phyloP scores from a whole-genome alignment of 768 basidiomycete genomes.

The Boletus speciosus region DNA sequence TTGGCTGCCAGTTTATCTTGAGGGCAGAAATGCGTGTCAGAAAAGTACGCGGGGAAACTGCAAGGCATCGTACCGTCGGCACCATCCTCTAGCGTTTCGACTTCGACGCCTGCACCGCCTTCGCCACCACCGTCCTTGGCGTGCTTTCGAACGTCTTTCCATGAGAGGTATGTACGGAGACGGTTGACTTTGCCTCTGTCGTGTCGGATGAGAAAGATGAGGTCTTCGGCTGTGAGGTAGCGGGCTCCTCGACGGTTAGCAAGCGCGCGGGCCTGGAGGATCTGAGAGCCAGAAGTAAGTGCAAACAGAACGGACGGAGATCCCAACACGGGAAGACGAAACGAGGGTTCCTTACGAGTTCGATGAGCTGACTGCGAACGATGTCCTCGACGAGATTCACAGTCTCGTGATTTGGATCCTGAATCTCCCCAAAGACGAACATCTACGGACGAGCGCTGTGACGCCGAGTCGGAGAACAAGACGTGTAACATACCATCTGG shows the following conservation, averaged over 20 bases:
- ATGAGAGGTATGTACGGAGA: slow-evolving; percentile 87
- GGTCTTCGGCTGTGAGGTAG: slow-evolving; percentile 87
- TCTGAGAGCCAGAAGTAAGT: slow-evolving; percentile 40
- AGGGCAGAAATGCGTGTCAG: background rate
- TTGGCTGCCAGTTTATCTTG: slow-evolving; percentile 77
- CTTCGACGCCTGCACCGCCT: slow-evolving; percentile 75
- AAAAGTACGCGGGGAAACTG: background rate
- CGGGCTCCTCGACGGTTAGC: slow-evolving; percentile 82
- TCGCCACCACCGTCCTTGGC: slow-evolving; percentile 88
- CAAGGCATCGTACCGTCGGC: slow-evolving; percentile 53
- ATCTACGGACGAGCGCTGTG: slow-evolving; percentile 47
- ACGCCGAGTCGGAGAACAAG: background rate
- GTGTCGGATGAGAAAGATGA: slow-evolving; percentile 93
- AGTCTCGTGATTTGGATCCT: slow-evolving; percentile 83
- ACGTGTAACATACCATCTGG: slow-evolving; percentile 66
- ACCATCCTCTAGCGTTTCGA: slow-evolving; percentile 80
- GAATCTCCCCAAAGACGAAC: slow-evolving; percentile 96
- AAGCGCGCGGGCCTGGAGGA: slow-evolving; percentile 83
- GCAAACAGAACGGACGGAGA: background rate
- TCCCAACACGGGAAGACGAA: no score
- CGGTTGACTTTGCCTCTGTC: slow-evolving; percentile 93
- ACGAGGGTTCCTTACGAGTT: slow-evolving; percentile 52
- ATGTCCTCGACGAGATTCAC: slow-evolving; percentile 96
- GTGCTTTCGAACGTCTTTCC: slow-evolving; percentile 96
- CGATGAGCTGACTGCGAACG: slow-evolving; percentile 84